Base-by-base conservation (phyloP, 768 basidiomycete species). In the Boletus reticulatus region DNA sequence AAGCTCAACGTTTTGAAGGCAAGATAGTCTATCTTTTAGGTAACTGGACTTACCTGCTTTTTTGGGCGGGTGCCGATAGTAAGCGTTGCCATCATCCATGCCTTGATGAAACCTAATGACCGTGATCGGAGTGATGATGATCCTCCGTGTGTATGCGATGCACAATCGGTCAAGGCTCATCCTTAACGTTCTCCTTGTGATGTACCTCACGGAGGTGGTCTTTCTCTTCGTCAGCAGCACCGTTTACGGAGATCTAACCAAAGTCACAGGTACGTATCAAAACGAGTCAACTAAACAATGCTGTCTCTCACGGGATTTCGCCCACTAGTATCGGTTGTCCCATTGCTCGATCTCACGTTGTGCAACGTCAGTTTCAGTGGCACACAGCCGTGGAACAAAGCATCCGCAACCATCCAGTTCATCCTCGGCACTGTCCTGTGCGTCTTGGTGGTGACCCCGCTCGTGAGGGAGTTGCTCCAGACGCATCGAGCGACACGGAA, bases 81-180 rank as follows among this genome's bases (percentile, higher is more conserved):
- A 16, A 45, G 44, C 29, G 2, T n/a, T 31, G 17, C 27, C 10
- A 27, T 36, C 11, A 1, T 37, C 32, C 16, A 27, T 6, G 7
- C 20, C 37, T 13, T 14, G 37, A 20, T 9, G n/a, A 12, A 17
- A 34, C 7, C 31, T 41, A 19, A 41, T 19, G 22, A 32, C 20
- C 43, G 14, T 14, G 34, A 48, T 43, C 11, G 12, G 1, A 54
- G 39, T 48, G 32, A 17, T 36, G 27, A 54, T 54, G 53, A 10
- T 53, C 17, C 39, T 54, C 19, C 48, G 48, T 4, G 48, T 49
- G 10, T 49, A 49, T 39, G 38, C 48, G 6, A 29, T 49, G 24
- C 45, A 50, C 17, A 45, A 50, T 39, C 43, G 36, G 19, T 57
- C 56, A 16, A 48, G 27, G 50, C 32, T 57, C 20, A 38, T 53